A percentile compares a stretch with the other conserved stretches of the same genome.
Conservation (phyloP, 177 flowering plant species). For the Telopea speciosissima region DNA sequence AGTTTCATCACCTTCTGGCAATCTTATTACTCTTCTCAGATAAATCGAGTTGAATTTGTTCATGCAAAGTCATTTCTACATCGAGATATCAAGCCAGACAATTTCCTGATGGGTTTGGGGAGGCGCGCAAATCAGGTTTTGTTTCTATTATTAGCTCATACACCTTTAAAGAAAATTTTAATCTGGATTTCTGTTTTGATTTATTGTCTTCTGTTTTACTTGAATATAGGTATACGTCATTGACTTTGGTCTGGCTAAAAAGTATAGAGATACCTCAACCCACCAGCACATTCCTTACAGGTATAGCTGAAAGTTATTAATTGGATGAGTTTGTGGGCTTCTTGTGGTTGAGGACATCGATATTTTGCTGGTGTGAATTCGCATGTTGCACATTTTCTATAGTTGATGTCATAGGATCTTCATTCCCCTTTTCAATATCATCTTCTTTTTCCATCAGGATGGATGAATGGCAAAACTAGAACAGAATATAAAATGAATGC, state of each 20-base stretch:
- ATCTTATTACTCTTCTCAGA: conserved; percentile 16
- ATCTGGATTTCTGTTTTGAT: conserved; percentile 1
- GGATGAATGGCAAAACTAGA: too few relatives aligned
- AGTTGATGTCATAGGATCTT: too few relatives aligned
- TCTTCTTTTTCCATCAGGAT: too few relatives aligned
- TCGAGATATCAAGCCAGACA: conserved; percentile 89
- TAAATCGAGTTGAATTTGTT: conserved; percentile 73
- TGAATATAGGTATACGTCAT: conserved; percentile 66
- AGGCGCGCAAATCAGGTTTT: conserved; percentile 83
- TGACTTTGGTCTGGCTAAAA: conserved; percentile 97
- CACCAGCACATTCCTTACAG: conserved; percentile 89
- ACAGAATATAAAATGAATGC: too few relatives aligned
- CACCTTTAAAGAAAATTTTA: background rate
- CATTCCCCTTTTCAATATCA: too few relatives aligned
- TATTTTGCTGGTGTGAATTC: background rate
- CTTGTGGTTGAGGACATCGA: background rate
- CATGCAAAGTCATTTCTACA: conserved; percentile 81
- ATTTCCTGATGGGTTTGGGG: conserved; percentile 85
- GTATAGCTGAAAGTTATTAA: conserved; percentile 14
- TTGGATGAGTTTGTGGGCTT: background rate
- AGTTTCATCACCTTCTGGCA: background rate
- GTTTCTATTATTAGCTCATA: background rate
- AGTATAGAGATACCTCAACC: conserved; percentile 74
- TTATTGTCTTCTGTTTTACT: conserved; percentile 1
- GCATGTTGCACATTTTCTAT: too few relatives aligned